Conservation (phyloP, 225 moss, liverwort and hornwort species). For the Asterella californica region DNA sequence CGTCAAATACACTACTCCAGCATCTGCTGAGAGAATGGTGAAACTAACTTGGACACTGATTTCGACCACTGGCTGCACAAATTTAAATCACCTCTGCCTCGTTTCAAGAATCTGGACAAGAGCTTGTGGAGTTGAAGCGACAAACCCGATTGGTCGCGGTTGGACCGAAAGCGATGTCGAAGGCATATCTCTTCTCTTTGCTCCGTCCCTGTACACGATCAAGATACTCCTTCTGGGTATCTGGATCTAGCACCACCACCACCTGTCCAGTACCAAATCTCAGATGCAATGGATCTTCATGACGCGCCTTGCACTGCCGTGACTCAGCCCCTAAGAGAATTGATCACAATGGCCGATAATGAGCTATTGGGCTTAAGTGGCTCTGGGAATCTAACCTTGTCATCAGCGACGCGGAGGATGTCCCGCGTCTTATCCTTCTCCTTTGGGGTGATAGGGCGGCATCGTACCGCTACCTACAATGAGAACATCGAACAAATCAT, state of each 20-base stretch:
- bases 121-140: background rate
- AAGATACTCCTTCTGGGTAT: constrained; percentile 70
- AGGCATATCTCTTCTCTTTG: constrained; percentile 81
- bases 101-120: background rate
- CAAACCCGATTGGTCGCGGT: constrained; percentile 62
- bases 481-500: background rate
- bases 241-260: constrained; percentile 81
- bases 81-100: background rate
- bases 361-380: background rate
- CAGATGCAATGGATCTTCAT: background rate
- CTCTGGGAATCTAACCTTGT: constrained; percentile 49
- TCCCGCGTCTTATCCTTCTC: constrained; percentile 72
- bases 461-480: constrained; percentile 75
- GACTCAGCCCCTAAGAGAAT: background rate
- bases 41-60: too few relatives aligned
- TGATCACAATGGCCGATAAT: background rate
- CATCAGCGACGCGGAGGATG: constrained; percentile 75
- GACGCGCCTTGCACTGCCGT: background rate
- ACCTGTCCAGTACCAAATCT: constrained; percentile 42
- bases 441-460: constrained; percentile 62
- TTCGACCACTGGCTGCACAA: background rate
- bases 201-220: constrained; percentile 83
- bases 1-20: background rate
- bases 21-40: background rate
- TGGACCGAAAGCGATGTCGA: constrained; percentile 72